Percentiles rank a stretch among this genome's conserved stretches.
These are phyloP conservation scores for Geosmithia flava DNA, from an alignment of 2,329 filamentous ascomycete genomes.

Conservation along the genomic window DNA sequence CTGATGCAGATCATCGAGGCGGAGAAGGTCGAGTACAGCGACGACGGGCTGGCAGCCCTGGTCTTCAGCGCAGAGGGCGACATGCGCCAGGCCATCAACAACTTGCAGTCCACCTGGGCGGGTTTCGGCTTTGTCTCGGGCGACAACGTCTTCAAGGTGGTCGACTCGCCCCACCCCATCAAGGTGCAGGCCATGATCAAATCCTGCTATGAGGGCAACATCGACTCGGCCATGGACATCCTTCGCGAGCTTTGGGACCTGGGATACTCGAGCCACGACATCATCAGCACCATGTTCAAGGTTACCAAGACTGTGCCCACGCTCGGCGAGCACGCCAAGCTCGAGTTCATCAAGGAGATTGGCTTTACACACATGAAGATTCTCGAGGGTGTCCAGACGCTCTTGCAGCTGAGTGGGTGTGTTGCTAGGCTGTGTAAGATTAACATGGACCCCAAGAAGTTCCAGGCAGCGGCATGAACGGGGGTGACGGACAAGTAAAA, in stretches of 20 bases:
- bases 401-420: conserved; percentile 87
- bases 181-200: conserved; percentile 99
- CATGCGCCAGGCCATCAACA: conserved; percentile 99
- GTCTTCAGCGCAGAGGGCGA: conserved; percentile 97
- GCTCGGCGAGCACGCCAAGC: conserved; percentile 84
- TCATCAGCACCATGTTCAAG: conserved; percentile 98
- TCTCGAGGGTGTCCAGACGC: conserved; percentile 90
- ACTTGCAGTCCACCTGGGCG: conserved; percentile 82
- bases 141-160: conserved; percentile 96
- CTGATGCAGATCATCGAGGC: conserved; percentile 86
- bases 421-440: conserved; percentile 84
- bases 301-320: conserved; percentile 93
- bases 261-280: conserved; percentile 97
- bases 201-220: conserved; percentile 83
- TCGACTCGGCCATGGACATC: conserved; percentile 76
- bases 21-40: conserved; percentile 79
- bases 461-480: conserved; percentile 31
- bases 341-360: conserved; percentile 98
- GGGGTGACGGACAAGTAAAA: conserved; percentile 1
- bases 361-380: conserved; percentile 99
- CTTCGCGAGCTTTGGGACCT: conserved; percentile 87
- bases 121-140: conserved; percentile 96
- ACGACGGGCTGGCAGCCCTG: conserved; percentile 89
- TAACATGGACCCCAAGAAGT: conserved; percentile 88
- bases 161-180: conserved; percentile 93